Base-by-base conservation (phyloP, 2,329 filamentous ascomycete species). In the Colletotrichum brevisporum region DNA sequence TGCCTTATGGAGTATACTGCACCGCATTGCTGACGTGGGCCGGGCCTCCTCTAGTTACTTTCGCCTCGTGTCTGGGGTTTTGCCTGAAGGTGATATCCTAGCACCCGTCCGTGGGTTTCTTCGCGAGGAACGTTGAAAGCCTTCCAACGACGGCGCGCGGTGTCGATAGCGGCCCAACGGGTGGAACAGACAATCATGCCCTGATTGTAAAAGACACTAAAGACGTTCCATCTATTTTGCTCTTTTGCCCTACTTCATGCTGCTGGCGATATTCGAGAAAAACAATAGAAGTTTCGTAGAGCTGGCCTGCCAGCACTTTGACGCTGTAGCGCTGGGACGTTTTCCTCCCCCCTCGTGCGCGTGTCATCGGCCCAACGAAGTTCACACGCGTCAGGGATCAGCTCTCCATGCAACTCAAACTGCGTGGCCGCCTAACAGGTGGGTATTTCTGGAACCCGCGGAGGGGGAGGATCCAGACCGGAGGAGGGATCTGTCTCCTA, bases 71-170 rank as follows among this genome's bases (percentile, higher is more conserved):
- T 61, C 57, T 67, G 41, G 67, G 62, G 66, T 66, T 36, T 60
- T 26, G 59, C 50, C 59, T 62, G 51, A 57, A 50, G 41, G 16
- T 52, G 67, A 27, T 43, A 67, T 67, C 67, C 60, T 66, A 69
- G 67, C 67, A 61, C 67, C 31, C 57, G 62, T 69, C 67, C 13
- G 67, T 69, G 67, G 57, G 67, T 43, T 36, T 10, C 31, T 12
- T 45, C 45, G 48, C 15, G 61, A 66, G 56, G 31, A 4, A 10
- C 31, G 31, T 36, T 36, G 31, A 36, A 36, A 36, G 31, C 31
- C 31, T 2, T 36, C 9, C 31, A 43, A 41, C 56, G 31, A 62
- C 2, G n/a, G 50, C 26, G 59, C 59, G 15, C 48, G 51, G 59
- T 21, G 21, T 47, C 24, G 24, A 36, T 27, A 16, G 59, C 41